Evolutionary conservation across 495 filamentous ascomycete species (phyloP).

Genomic region (Penicillium argentinense): DNA sequence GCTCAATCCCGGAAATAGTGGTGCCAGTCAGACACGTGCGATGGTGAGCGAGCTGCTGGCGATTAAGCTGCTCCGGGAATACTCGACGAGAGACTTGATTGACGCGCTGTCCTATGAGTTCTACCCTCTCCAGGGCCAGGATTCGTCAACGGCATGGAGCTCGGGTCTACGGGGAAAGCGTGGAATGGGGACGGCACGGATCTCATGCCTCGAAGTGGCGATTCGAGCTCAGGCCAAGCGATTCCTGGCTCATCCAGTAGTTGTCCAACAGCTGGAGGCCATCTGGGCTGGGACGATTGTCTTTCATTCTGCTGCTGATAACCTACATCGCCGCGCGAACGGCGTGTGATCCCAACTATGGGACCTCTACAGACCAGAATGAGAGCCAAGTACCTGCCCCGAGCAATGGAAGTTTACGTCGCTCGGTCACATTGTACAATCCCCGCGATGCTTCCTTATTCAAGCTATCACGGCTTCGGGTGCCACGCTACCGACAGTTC

Average conservation of each 20-base stretch:
- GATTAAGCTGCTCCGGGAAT: slow-evolving; percentile 85
- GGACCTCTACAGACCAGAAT: slow-evolving; percentile 16
- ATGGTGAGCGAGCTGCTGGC: slow-evolving; percentile 90
- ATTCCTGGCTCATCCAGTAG: slow-evolving; percentile 84
- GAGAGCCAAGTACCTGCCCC: slow-evolving; percentile 9
- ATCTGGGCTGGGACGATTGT: slow-evolving; percentile 95
- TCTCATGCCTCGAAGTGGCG: slow-evolving; percentile 86
- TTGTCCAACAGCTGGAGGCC: slow-evolving; percentile 88
- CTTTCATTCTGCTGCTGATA: slow-evolving; percentile 84
- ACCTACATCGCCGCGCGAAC: slow-evolving; percentile 61
- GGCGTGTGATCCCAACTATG: slow-evolving; percentile 28
- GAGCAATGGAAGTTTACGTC: slow-evolving; percentile 48
- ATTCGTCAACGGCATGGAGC: slow-evolving; percentile 40
- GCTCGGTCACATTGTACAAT: slow-evolving; percentile 85
- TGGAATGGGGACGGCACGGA: slow-evolving; percentile 61
- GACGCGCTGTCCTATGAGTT: slow-evolving; percentile 95
- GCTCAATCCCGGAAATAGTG: slow-evolving; percentile 75
- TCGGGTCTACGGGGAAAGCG: slow-evolving; percentile 31
- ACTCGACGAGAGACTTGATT: slow-evolving; percentile 79
- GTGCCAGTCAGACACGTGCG: slow-evolving; percentile 76
- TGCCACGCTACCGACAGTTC: slow-evolving; percentile 86
- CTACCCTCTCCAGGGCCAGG: slow-evolving; percentile 80
- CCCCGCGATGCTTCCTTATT: slow-evolving; percentile 84
- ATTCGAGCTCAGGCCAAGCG: slow-evolving; percentile 87
- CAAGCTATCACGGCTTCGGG: slow-evolving; percentile 84